Percentiles rank a stretch among this genome's conserved stretches.
phyloP scores from a whole-genome alignment of 176 grass and related monocot species.

The Melocanna baccifera region DNA sequence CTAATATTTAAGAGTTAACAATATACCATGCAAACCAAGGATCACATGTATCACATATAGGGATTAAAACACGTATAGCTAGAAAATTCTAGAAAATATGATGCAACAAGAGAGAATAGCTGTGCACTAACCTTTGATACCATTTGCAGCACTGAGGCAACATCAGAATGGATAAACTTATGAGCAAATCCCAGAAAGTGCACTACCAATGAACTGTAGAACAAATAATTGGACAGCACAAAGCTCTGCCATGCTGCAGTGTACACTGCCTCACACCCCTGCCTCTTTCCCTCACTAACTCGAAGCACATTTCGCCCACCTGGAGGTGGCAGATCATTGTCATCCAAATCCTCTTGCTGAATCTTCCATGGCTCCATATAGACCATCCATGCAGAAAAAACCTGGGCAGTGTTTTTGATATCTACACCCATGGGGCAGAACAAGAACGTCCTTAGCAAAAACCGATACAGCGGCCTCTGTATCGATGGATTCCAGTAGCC shows the following conservation, averaged over 20 bases:
- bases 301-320: constrained; percentile 21
- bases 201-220: constrained; percentile 84
- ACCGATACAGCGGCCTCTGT: constrained; percentile 82
- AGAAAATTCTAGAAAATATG: not conserved
- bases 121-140: constrained; percentile 55
- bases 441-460: constrained; percentile 73
- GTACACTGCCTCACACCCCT: constrained; percentile 37
- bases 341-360: constrained; percentile 50
- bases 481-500: constrained; percentile 57
- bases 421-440: constrained; percentile 60
- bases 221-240: constrained; percentile 83
- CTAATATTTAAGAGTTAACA: not conserved
- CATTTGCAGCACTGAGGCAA: constrained; percentile 59
- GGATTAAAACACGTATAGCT: not conserved
- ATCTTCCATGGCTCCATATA: constrained; percentile 92
- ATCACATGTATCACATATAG: not conserved
- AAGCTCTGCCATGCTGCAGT: constrained; percentile 53
- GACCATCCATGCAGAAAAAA: constrained; percentile 69
- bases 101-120: not conserved
- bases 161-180: constrained; percentile 87
- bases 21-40: not conserved
- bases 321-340: constrained; percentile 35
- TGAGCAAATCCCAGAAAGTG: constrained; percentile 94
- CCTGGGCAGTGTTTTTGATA: constrained; percentile 59
- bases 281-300: constrained; percentile 14